Base-by-base conservation (phyloP, 2,329 filamentous ascomycete genomes). In the Aspergillus novoparasiticus region DNA sequence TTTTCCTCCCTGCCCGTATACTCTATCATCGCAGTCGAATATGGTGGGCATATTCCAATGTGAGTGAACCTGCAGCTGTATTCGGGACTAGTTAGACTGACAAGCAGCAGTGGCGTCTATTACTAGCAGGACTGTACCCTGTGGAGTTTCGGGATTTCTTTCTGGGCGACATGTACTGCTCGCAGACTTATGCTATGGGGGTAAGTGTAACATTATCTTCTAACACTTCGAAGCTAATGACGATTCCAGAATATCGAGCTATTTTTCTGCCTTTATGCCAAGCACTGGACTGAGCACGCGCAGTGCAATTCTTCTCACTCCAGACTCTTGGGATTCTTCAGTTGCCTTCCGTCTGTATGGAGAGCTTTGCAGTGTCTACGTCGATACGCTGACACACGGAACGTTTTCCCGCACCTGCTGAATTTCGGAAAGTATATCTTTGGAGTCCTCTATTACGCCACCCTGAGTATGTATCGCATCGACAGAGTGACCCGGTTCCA, bases 111-210 rank as follows among this genome's bases (percentile, higher is more conserved):
- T 96, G 91, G 86, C 91, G 95, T 64, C 83, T 98, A 21, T 81
- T 96, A 59, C 85, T 94, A 56, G 92, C 94, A 16, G 94, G 94
- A 4, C 76, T 96, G 23, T 97, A 96, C 72, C 93, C 93, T 1
- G 95, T 99, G 57, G 94, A 98, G 75, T 99, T 98, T 76, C 88
- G 94, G 62, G 95, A 99, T 78, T 98, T 99, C 80, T 98, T 97
- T 78, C 85, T 98, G 0, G 95, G 95, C 58, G 95, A 99, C 75
- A 97, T 98, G 84, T 97, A 96, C 78, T 98, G 94, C 78, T 98
- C 95, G 3, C 83, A 96, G 61, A 96, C 94, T 6, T 99, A 99
- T 77, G 86, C 90, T 19, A 92, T 92, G 78, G 90, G 92, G 64
- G 92, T 94, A 84, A 81, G 90, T 71, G 16, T 23, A 48, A 34